These are phyloP conservation scores for Lodderomyces oxycetoniae DNA, from an alignment of 1,139 yeast genomes.

Conservation along the genomic window DNA sequence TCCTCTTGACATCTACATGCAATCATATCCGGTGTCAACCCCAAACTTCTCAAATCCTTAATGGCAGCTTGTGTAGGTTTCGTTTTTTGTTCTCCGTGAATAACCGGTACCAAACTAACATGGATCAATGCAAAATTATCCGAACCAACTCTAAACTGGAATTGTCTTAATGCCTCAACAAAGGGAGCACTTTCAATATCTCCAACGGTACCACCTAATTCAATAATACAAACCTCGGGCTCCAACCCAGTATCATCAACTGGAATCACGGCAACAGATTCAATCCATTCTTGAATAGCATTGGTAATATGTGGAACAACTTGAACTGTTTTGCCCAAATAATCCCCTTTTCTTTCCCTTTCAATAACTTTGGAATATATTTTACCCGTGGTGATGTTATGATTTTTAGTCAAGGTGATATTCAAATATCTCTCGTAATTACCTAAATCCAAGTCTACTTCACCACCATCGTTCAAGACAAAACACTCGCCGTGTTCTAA, in stretches of 20 bases:
- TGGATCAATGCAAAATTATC: constrained; percentile 95
- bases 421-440: constrained; percentile 95
- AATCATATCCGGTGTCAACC: constrained; percentile 92
- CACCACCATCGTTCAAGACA: constrained; percentile 97
- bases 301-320: constrained; percentile 97
- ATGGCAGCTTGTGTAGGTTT: constrained; percentile 99
- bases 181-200: constrained; percentile 98
- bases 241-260: constrained; percentile 88
- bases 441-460: constrained; percentile 95
- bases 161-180: constrained; percentile 97
- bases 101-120: constrained; percentile 94
- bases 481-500: constrained; percentile 98
- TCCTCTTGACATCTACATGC: constrained; percentile 94
- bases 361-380: constrained; percentile 92
- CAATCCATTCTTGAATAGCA: constrained; percentile 98
- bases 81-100: constrained; percentile 97
- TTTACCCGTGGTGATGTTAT: constrained; percentile 97
- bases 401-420: constrained; percentile 87
- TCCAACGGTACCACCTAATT: constrained; percentile 98
- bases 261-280: constrained; percentile 83
- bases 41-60: constrained; percentile 90
- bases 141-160: constrained; percentile 92
- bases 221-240: constrained; percentile 92
- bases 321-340: constrained; percentile 98
- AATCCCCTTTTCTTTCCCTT: constrained; percentile 94